Conservation (phyloP, 257 asterid species). For the Solanum gracilifrons region DNA sequence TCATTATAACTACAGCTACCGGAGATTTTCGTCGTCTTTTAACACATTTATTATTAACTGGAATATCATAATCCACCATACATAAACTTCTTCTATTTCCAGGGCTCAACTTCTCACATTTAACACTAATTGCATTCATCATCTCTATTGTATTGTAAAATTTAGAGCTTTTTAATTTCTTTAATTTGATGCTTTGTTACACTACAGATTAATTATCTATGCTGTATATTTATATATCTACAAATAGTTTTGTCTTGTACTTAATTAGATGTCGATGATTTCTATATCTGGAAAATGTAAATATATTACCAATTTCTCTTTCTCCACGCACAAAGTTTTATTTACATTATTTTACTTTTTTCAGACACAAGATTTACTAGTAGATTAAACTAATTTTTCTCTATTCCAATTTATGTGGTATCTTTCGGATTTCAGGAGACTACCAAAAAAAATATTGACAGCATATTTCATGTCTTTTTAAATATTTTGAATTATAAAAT, state of each 20-base stretch:
- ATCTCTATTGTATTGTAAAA: conserved; percentile 1
- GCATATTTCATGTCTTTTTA: neutral
- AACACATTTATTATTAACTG: conserved; percentile 16
- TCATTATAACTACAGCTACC: neutral
- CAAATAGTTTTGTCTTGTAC: neutral
- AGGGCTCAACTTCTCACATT: conserved; percentile 6
- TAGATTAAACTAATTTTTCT: no score
- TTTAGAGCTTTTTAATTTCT: neutral
- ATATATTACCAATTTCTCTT: neutral
- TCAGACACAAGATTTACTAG: neutral
- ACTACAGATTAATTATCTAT: neutral
- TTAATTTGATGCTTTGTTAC: neutral
- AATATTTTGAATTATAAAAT: no score
- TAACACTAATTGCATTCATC: conserved; percentile 15
- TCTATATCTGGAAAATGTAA: neutral
- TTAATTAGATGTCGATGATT: neutral
- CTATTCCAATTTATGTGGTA: no score
- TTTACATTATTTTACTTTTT: neutral
- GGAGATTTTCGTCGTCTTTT: conserved; percentile 57
- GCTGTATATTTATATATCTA: neutral
- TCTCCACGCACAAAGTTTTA: neutral
- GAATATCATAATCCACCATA: conserved; percentile 11
- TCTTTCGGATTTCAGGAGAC: neutral
- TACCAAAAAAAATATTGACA: no score
- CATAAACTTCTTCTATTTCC: conserved; percentile 11